Base-by-base conservation (phyloP, 495 filamentous ascomycete species). In the Podospora comata region DNA sequence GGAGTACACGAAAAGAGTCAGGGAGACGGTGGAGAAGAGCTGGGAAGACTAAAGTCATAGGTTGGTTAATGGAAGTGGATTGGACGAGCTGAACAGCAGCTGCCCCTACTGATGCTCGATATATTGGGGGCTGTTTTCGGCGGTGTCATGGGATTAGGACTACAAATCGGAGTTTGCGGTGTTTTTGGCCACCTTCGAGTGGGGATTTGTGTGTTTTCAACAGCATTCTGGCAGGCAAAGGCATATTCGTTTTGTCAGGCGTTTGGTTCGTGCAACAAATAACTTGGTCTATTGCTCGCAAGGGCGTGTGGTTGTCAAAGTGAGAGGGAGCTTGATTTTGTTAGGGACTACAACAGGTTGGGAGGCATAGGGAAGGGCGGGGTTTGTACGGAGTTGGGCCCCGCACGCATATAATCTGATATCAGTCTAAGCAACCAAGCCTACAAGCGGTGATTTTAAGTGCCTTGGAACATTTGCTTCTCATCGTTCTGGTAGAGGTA, bases 1-100 rank as follows among this genome's bases (percentile, higher is more conserved):
- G 74, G 95, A 99, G 78, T 99, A 99, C 74, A 89, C 89, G 15
- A 99, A 99, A 82, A 86, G 94, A 23, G 95, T 99, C 20, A 85
- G 92, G 57, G 95, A 98, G 81, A 97, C 94, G 0, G 96, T 99
- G 19, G 96, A 99, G 85, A 97, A 97, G 85, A 97, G 94, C 81
- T 98, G 95, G 95, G 94, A 98, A 64, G 94, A 95, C 71, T 94
- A 83, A 80, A 54, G 20, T 7, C 39, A 13, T 16, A 11, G 7
- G 9, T 48, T 6, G 7, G 39, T 48, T 11, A 48, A 11, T 6
- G 39, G 15, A 11, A 48, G 3, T 48, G 39, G 6, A 48, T 48
- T 48, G 11, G 56, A 44, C 53, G 5, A 20, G 39, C 18, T 48
- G 39, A 13, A 48, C 39, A 16, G 15, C 39, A 48, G 39, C 7